These are phyloP conservation scores for Fremontodendron californicum DNA, from an alignment of 345 rosid species.

Conservation along the genomic window DNA sequence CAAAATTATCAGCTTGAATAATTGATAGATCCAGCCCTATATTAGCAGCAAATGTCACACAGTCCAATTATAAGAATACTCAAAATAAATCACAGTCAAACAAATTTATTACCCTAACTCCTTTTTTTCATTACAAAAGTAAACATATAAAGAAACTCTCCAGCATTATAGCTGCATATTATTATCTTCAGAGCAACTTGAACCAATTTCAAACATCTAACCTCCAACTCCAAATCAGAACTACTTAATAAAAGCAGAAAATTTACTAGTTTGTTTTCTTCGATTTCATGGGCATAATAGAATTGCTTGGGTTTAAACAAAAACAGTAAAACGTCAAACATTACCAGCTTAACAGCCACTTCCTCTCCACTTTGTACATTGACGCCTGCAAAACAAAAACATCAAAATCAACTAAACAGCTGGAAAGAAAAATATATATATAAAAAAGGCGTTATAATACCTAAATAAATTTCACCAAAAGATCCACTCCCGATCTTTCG, in stretches of 20 bases:
- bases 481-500: slow-evolving; percentile 98
- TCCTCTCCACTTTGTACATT: slow-evolving; percentile 74
- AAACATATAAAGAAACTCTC: neutral
- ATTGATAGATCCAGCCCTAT: neutral
- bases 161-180: neutral
- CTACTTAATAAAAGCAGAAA: neutral
- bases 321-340: neutral
- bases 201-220: neutral
- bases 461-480: slow-evolving; percentile 84
- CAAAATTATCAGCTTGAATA: neutral
- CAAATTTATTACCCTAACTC: neutral
- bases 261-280: neutral
- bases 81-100: neutral
- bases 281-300: neutral
- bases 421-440: neutral
- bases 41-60: neutral
- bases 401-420: neutral
- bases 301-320: neutral
- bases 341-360: slow-evolving; percentile 72
- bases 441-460: slow-evolving; percentile 26
- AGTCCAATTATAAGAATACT: neutral
- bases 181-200: neutral
- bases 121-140: neutral
- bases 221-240: neutral
- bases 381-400: slow-evolving; percentile 36